A percentile compares a stretch with the other conserved stretches of the same genome.
Conservation (phyloP, 305 asterid genomes). For the Ajuga reptans region DNA sequence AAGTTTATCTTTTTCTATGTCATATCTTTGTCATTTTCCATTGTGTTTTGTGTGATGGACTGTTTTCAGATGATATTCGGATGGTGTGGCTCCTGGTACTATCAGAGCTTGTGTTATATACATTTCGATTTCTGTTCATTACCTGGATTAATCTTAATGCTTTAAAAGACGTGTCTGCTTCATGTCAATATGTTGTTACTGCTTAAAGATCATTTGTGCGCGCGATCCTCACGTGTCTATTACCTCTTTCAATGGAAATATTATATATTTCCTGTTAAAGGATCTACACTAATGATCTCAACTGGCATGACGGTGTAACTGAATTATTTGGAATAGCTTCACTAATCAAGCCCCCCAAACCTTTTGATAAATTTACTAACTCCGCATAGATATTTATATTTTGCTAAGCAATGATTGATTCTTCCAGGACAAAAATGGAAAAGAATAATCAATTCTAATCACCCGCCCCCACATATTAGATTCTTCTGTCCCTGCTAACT, state of each 20-base stretch:
- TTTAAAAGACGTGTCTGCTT: neutral
- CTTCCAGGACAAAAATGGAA: too few relatives aligned
- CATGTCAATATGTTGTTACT: neutral
- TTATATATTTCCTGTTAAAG: too few relatives aligned
- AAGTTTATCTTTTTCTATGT: neutral
- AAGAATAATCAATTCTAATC: too few relatives aligned
- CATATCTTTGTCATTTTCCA: neutral
- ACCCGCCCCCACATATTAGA: too few relatives aligned
- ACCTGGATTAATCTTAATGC: neutral
- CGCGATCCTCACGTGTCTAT: neutral
- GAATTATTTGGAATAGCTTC: too few relatives aligned
- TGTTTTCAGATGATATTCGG: conserved; percentile 11
- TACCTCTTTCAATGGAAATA: neutral
- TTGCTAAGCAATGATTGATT: too few relatives aligned
- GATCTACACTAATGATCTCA: too few relatives aligned
- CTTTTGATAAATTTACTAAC: too few relatives aligned
- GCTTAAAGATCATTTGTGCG: neutral
- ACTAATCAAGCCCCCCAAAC: too few relatives aligned
- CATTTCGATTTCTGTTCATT: neutral
- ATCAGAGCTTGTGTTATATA: neutral
- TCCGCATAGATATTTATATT: too few relatives aligned
- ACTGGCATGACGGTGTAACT: neutral
- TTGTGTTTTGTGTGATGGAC: neutral
- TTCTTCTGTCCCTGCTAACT: neutral
- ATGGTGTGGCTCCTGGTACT: neutral